Conservation (phyloP, 1,284 basidiomycete genomes). For the Lignosus rhinocerotis region DNA sequence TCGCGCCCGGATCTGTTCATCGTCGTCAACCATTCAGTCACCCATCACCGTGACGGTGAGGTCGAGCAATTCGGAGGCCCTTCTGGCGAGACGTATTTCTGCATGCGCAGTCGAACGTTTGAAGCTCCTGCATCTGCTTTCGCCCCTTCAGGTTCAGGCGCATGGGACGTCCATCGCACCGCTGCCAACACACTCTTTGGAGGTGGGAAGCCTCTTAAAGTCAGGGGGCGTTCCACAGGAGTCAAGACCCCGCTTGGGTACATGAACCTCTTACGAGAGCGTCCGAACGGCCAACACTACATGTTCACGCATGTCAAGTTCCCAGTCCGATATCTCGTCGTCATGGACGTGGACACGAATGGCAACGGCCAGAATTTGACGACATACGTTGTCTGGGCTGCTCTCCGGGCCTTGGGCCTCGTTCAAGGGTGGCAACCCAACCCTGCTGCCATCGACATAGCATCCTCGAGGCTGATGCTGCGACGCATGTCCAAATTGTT, state of each 20-base stretch:
- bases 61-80: slow-evolving; percentile 29
- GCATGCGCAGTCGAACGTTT: slow-evolving; percentile 23
- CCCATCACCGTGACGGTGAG: slow-evolving; percentile 22
- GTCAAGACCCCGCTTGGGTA: slow-evolving; percentile 17
- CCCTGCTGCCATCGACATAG: neutral
- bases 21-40: slow-evolving; percentile 32
- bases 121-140: slow-evolving; percentile 24
- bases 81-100: slow-evolving; percentile 2
- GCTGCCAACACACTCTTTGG: slow-evolving; percentile 28
- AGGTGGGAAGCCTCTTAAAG: neutral
- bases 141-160: neutral
- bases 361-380: slow-evolving; percentile 9
- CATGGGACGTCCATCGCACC: slow-evolving; percentile 22
- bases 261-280: neutral
- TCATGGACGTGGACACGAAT: slow-evolving; percentile 25
- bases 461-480: neutral
- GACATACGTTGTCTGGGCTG: slow-evolving; percentile 28
- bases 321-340: slow-evolving; percentile 35
- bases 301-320: slow-evolving; percentile 34
- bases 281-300: slow-evolving; percentile 6
- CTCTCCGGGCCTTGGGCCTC: slow-evolving; percentile 25
- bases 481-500: neutral
- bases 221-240: neutral
- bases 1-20: slow-evolving; percentile 34
- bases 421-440: slow-evolving; percentile 13